phyloP scores from a whole-genome alignment of 2,329 filamentous ascomycete genomes.

The Fusarium denticulatum region DNA sequence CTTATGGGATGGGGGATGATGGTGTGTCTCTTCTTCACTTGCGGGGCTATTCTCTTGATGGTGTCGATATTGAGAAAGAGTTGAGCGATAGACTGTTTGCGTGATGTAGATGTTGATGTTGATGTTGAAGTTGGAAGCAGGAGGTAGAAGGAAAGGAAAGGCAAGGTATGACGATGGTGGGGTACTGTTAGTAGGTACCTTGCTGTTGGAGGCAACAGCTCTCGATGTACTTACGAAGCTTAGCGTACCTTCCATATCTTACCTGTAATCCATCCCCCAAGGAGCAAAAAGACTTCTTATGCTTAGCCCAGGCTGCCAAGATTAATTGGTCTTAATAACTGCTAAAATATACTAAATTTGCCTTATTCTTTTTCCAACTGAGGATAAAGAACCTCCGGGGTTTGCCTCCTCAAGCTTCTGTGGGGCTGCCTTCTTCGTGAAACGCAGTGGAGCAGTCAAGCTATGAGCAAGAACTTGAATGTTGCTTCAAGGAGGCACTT shows the following conservation, averaged over 20 bases:
- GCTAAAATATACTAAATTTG: neutral
- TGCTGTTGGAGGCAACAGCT: conserved; percentile 5
- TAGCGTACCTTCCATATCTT: neutral
- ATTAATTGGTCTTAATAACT: neutral
- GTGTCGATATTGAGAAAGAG: neutral
- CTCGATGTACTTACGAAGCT: neutral
- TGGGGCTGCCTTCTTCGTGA: neutral
- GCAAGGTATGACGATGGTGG: conserved; percentile 38
- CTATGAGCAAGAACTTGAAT: neutral
- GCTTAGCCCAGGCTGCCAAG: neutral
- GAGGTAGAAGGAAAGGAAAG: conserved; percentile 14
- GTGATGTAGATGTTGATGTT: neutral
- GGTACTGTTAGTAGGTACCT: conserved; percentile 5
- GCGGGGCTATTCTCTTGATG: neutral
- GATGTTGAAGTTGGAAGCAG: neutral
- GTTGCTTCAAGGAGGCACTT: neutral
- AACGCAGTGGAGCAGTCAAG: neutral
- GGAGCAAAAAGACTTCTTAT: neutral
- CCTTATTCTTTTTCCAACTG: neutral
- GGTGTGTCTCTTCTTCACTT: neutral
- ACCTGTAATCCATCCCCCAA: neutral
- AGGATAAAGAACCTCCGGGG: no score
- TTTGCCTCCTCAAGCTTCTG: conserved; percentile 1
- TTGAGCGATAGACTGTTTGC: neutral
- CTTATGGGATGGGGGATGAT: neutral